Evolutionary conservation across 768 basidiomycete species (phyloP).

Genomic region (Pisolithus tinctorius): DNA sequence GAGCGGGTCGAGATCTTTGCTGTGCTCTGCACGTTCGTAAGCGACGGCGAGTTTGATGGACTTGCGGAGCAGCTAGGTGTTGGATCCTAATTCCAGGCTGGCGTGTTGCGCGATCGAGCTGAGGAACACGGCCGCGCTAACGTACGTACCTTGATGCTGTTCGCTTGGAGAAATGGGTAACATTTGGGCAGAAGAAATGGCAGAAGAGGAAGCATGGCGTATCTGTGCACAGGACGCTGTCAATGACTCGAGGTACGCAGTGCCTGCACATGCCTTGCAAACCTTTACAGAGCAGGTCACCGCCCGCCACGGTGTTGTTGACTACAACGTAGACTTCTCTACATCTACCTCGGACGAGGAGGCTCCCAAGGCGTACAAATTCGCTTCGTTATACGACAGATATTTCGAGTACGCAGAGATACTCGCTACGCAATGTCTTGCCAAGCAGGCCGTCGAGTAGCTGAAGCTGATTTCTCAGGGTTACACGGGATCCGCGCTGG

Average conservation of each 20-base stretch:
- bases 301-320: slow-evolving; percentile 83
- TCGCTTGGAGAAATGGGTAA: slow-evolving; percentile 80
- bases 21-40: slow-evolving; percentile 91
- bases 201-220: slow-evolving; percentile 69
- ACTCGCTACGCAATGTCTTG: slow-evolving; percentile 83
- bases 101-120: slow-evolving; percentile 50
- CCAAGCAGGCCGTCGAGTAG: slow-evolving; percentile 75
- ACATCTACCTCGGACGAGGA: slow-evolving; percentile 34
- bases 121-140: slow-evolving; percentile 80
- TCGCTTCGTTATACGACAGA: slow-evolving; percentile 80
- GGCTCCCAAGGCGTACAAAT: slow-evolving; percentile 61
- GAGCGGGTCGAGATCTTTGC: slow-evolving; percentile 98
- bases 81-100: slow-evolving; percentile 81
- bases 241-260: slow-evolving; percentile 57
- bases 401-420: slow-evolving; percentile 96
- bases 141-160: slow-evolving; percentile 85
- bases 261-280: slow-evolving; percentile 81
- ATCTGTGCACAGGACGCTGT: slow-evolving; percentile 34
- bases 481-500: slow-evolving; percentile 57
- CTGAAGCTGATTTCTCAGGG: slow-evolving; percentile 71
- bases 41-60: slow-evolving; percentile 73
- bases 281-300: slow-evolving; percentile 96
- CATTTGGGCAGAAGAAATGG: slow-evolving; percentile 89
- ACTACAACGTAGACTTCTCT: slow-evolving; percentile 67
- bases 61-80: slow-evolving; percentile 89